Base-by-base conservation (phyloP, 805 yeast genomes). In the Sugiyamaella americana region DNA sequence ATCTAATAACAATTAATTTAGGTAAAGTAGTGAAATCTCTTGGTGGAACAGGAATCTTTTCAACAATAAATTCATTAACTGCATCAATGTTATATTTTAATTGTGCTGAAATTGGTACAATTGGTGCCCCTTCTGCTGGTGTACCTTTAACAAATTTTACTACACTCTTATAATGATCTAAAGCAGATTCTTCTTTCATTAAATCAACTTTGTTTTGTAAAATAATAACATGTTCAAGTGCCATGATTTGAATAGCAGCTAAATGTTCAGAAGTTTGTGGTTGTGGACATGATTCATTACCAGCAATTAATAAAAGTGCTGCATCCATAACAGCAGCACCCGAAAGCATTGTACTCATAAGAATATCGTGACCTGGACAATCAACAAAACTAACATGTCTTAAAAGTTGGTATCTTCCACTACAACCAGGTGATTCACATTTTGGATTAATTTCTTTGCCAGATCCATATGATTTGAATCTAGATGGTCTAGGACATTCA, bases 261-360 rank as follows among this genome's bases (percentile, higher is more conserved):
- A 93, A 78, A 75, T 93, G 99, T 74, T 93, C 99, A 11, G 95
- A 84, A 16, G 99, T 93, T 74, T 93, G 99, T 38, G 99, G 99
- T 75, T 93, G 99, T 51, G 99, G 99, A 75, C 99, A 93, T 47
- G 95, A 80, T 76, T 93, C 99, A 67, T 93, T 93, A 70, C 98
- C 98, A 23, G 98, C 99, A 65, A 93, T 83, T 56, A 93, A 77
- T 63, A 93, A 74, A 52, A 93, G 74, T 2, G 99, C 99, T 48
- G 99, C 99, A 71, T 93, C 99, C 99, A 93, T 93, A 55, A 93
- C 99, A 16, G 99, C 99, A 32, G 99, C 99, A 66, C 99, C 99
- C 40, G 98, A 89, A 79, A 93, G 82, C 99, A 93, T 93, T 57
- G 99, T 93, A 78, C 97, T 88, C 99, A 93, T 93, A 68, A 93